Base-by-base conservation (phyloP, 495 filamentous ascomycete genomes). In the Penicillium subrubescens region DNA sequence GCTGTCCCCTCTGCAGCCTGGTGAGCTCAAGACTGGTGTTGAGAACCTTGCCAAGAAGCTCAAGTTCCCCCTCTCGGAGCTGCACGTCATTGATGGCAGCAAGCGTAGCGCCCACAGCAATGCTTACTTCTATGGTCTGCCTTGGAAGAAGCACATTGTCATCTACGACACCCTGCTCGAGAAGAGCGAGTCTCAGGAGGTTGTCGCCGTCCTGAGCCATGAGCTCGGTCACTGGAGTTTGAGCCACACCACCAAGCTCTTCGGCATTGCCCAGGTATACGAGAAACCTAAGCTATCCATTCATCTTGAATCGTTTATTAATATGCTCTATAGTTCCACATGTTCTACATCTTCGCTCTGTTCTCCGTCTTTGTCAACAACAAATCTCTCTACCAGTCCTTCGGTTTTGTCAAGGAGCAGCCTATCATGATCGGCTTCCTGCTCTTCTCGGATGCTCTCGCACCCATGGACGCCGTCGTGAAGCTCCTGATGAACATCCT, bases 121-220 rank as follows among this genome's bases (percentile, higher is more conserved):
- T 72, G 95, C 95, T 51, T 99, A 98, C 79, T 99, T 99, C 80
- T 97, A 95, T 66, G 95, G 95, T 58, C 84, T 99, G 60, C 95
- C 95, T 8, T 98, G 95, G 94, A 97, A 97, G 86, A 99, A 99
- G 86, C 95, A 97, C 81, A 99, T 99, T 79, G 95, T 99, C 68
- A 96, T 99, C 73, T 99, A 96, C 70, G 95, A 99, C 72, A 99
- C 95, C 12, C 77, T 99, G 66, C 93, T 99, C 57, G 94, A 97
- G 77, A 96, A 98, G 83, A 94, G 89, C 74, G 87, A 92, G 67
- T 87, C 89, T 2, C 85, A 93, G 69, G 95, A 99, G 77, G 94
- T 99, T 46, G 93, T 97, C 23, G 94, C 95, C 58, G 93, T 99
- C 39, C 83, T 99, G 34, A 92, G 92, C 43, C 95, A 99, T 71